Evolutionary conservation across 1,284 basidiomycete species (phyloP), one percentile per base, ranked within the genome.

Genomic region (Stygiomarasmius scandens): DNA sequence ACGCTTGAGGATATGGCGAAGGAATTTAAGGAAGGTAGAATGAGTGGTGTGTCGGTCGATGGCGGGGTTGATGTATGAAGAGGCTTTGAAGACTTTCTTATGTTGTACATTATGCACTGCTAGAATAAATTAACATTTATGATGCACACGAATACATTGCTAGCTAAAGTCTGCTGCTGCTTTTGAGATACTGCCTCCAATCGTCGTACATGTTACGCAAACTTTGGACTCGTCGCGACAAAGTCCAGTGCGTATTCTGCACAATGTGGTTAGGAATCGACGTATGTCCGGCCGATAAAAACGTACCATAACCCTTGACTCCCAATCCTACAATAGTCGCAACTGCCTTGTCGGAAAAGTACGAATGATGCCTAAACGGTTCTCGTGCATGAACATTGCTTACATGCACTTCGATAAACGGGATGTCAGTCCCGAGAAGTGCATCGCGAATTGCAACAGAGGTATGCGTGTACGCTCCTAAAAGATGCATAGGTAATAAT

Each of bases 391-490:
- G 63, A 2, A 66, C 57, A 51, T 66, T 66, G n/a, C 61, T 59
- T 36, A 66, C 47, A 50, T 66, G 64, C 36, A 64, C 41, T 50
- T 66, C 64, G 52, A 66, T 55, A 38, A 63, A 66, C 2, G 64
- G 64, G 41, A 66, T 64, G 1, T 51, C 58, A 24, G 61, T 60
- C 19, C 65, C 62, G 32, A 62, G 58, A 16, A 66, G 57, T 2
- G 65, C 65, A 45, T 66, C 65, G 3, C 61, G 62, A 6, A 66
- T 66, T 0, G 63, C 63, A 11, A 65, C 56, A 12, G 63, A 64
- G 2, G 63, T 66, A 52, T 66, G 64, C 2, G 63, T 66, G 51
- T 60, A 64, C 10, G 63, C 64, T 27, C 61, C 64, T 66, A 14
- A 14, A 43, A 29, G 1, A 19, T 6, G 9, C n/a, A n/a, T n/a